phyloP scores from a whole-genome alignment of 495 filamentous ascomycete genomes.

The Daldinia bambusicola region DNA sequence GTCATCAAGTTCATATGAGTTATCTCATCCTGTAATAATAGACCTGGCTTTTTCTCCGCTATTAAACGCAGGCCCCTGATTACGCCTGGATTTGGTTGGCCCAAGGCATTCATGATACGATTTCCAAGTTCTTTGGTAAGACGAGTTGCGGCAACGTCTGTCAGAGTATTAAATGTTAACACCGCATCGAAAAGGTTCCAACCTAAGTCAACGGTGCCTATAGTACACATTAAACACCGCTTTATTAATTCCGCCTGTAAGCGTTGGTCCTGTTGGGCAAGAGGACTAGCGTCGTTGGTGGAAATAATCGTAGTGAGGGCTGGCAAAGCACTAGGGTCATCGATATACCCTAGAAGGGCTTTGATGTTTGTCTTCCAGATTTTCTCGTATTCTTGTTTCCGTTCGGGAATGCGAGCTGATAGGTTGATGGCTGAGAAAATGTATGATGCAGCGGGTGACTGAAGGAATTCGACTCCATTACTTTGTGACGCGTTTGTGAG shows the following conservation, averaged over 20 bases:
- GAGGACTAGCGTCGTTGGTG: constrained; percentile 40
- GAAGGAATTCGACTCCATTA: constrained; percentile 37
- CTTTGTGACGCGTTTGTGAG: constrained; percentile 24
- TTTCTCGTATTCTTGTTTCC: constrained; percentile 38
- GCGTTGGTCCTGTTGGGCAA: constrained; percentile 42
- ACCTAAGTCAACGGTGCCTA: constrained; percentile 29
- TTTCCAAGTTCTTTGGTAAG: constrained; percentile 46
- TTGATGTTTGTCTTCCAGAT: constrained; percentile 53
- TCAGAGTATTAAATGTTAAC: constrained; percentile 49
- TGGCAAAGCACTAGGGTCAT: constrained; percentile 33
- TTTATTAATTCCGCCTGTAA: constrained; percentile 56
- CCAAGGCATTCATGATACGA: constrained; percentile 31
- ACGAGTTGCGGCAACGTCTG: constrained; percentile 34
- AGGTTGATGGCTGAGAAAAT: constrained; percentile 53
- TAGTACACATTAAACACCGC: constrained; percentile 49
- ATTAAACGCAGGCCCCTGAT: constrained; percentile 56
- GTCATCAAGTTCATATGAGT: constrained; percentile 56
- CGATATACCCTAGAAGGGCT: constrained; percentile 44
- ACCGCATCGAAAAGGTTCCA: constrained; percentile 56
- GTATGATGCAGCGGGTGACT: constrained; percentile 51
- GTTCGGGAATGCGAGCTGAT: constrained; percentile 51
- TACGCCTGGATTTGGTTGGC: constrained; percentile 41
- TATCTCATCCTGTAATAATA: constrained; percentile 49
- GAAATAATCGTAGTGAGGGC: constrained; percentile 55
- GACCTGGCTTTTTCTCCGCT: constrained; percentile 47